These are phyloP conservation scores for Moricandia arvensis DNA, from an alignment of 345 rosid species.

Conservation along the genomic window DNA sequence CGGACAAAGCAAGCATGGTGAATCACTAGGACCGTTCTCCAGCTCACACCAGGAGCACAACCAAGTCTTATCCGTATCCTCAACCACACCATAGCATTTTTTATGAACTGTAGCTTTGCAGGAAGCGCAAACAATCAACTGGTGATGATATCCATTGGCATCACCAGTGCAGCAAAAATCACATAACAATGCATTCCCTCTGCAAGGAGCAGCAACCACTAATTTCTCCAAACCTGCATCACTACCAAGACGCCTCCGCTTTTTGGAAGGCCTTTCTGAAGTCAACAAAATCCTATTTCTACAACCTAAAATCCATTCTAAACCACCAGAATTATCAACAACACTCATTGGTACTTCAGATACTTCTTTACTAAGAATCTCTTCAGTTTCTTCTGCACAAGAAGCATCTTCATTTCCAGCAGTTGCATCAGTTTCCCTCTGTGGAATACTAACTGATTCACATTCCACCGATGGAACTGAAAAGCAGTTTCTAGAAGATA, in stretches of 20 bases:
- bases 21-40: conserved; percentile 40
- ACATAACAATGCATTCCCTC: conserved; percentile 55
- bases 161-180: conserved; percentile 69
- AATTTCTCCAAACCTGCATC: conserved; percentile 83
- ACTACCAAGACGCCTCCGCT: conserved; percentile 70
- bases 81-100: conserved; percentile 79
- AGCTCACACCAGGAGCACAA: conserved; percentile 82
- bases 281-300: conserved; percentile 70
- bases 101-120: conserved; percentile 77
- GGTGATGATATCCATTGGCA: conserved; percentile 38
- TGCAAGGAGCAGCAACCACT: conserved; percentile 61
- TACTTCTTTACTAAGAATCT: conserved; percentile 19
- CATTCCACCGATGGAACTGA: conserved; percentile 46
- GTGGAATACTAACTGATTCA: conserved; percentile 28
- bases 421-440: conserved; percentile 29
- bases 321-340: conserved; percentile 41
- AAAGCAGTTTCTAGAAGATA: conserved; percentile 49
- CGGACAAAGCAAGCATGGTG: conserved; percentile 75
- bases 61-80: conserved; percentile 56
- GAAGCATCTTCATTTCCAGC: conserved; percentile 30
- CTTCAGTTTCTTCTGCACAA: no score
- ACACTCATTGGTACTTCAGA: conserved; percentile 41
- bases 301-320: conserved; percentile 89
- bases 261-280: conserved; percentile 88
- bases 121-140: conserved; percentile 64